Percentiles rank a stretch among this genome's conserved stretches.
phyloP scores from a whole-genome alignment of 768 basidiomycete species.

The Rhodotorula toruloides region DNA sequence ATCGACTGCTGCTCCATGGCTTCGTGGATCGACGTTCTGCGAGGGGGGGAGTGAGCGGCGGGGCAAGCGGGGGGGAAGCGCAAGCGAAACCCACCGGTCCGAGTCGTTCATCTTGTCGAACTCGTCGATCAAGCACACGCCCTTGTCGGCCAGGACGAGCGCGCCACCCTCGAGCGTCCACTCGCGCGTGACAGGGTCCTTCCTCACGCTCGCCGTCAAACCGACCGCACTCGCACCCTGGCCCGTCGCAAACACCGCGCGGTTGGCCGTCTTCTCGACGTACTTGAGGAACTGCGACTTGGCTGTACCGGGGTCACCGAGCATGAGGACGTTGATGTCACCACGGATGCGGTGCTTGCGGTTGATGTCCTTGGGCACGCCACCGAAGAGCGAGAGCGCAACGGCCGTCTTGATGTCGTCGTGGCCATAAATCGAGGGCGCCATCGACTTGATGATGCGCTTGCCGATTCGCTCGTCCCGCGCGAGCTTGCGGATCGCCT shows the following conservation, averaged over 20 bases:
- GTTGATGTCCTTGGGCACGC: conserved; percentile 91
- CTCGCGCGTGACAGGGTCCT: conserved; percentile 92
- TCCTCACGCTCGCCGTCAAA: conserved; percentile 96
- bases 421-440: conserved; percentile 97
- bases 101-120: conserved; percentile 99
- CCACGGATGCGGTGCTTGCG: conserved; percentile 93
- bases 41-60: neutral
- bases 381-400: conserved; percentile 89
- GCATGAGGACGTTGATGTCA: conserved; percentile 91
- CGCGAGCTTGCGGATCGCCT: conserved; percentile 76
- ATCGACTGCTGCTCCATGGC: conserved; percentile 99
- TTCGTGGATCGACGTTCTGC: conserved; percentile 86
- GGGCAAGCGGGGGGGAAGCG: neutral
- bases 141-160: conserved; percentile 95
- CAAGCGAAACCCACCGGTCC: conserved; percentile 55
- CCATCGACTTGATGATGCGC: conserved; percentile 96
- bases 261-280: conserved; percentile 95
- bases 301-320: conserved; percentile 97
- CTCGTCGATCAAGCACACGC: conserved; percentile 95
- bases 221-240: conserved; percentile 98
- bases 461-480: conserved; percentile 92
- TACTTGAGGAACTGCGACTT: conserved; percentile 99
- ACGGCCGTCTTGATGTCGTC: conserved; percentile 98
- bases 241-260: conserved; percentile 96
- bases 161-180: conserved; percentile 99